Evolutionary conservation across 129 eudicot species (phyloP), one percentile per base, ranked within the genome.

Genomic region (Pittosporum tobira): DNA sequence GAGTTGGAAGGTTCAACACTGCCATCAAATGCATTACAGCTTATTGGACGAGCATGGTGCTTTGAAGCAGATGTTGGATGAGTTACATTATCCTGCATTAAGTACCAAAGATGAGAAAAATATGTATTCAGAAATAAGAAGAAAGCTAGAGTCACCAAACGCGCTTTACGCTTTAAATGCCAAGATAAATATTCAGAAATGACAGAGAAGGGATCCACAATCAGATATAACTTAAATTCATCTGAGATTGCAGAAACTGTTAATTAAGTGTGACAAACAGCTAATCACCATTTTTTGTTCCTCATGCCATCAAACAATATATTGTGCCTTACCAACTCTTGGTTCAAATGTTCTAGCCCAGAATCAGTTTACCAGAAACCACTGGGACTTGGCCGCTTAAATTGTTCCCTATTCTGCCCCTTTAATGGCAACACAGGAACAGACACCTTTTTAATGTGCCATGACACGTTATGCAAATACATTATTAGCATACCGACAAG

Each of bases 11-110:
- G 53, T 5, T 77, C 95, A 27, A 63, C 68, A 74, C 61, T 67
- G n/a, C 71, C 80, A 26, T 82, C 87, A 63, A 82, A 86, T 26
- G 84, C 74, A 74, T 79, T 83, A 15, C 90, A 82, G 78, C 90
- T 86, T 6, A 84, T 71, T n/a, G 95, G 87, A 58, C 82, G 84
- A 62, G 95, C 82, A 30, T 86, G 74, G 12, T 75, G 83, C 59
- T 84, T 74, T 34, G 87, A 71, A 15, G 61, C 72, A 65, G 90
- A 54, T 45, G 76, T 74, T 45, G 63, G 45, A 22, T 73, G 77
- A 66, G 75, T 71, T 38, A 65, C 68, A 63, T 77, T 91, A 69
- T 79, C 91, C 95, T 86, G 82, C 70, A 67, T 29, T 21, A 61
- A 59, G 21, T 28, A 68, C 53, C 30, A 67, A 45, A 14, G n/a